Evolutionary conservation across 139 green algal genomes (phyloP).

Genomic region (Chlamydomonas sphaeroides): DNA sequence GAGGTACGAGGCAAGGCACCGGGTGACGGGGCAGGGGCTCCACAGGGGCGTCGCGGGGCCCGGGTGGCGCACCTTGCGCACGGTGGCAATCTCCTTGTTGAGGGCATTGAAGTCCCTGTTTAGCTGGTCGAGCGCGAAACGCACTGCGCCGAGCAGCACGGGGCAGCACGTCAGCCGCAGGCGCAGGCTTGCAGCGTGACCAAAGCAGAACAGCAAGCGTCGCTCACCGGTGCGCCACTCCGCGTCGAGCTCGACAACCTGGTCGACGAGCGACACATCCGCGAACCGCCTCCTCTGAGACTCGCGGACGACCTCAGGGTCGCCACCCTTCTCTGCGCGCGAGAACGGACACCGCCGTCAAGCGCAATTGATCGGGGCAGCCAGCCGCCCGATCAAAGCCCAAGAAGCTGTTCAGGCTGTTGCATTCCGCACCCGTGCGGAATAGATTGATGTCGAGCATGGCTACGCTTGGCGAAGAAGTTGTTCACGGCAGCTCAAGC

Average conservation of each 20-base stretch:
- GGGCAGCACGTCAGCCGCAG: too few relatives aligned
- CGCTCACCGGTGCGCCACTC: conserved; percentile 83
- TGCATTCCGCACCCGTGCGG: conserved; percentile 19
- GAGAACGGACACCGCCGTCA: neutral
- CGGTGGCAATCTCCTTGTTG: conserved; percentile 88
- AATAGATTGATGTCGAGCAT: conserved; percentile 99
- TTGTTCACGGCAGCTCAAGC: too few relatives aligned
- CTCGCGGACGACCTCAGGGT: conserved; percentile 94
- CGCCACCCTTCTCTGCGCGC: conserved; percentile 91
- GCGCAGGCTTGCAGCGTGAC: too few relatives aligned
- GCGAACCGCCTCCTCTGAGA: conserved; percentile 90
- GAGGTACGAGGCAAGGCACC: too few relatives aligned
- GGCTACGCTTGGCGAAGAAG: too few relatives aligned
- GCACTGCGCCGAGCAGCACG: conserved; percentile 58
- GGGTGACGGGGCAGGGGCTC: too few relatives aligned
- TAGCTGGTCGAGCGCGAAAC: conserved; percentile 81
- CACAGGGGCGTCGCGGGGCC: too few relatives aligned
- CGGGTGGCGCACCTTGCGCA: conserved; percentile 68
- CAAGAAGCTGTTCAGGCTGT: too few relatives aligned
- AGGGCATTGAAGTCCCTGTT: conserved; percentile 95
- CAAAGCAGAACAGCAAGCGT: neutral
- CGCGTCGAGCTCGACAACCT: conserved; percentile 91
- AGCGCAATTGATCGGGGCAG: neutral
- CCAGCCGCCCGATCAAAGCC: too few relatives aligned
- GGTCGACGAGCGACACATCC: conserved; percentile 88